A percentile compares a stretch with the other conserved stretches of the same genome.
Conservation (phyloP, 768 basidiomycete genomes). For the Mycena galericulata region DNA sequence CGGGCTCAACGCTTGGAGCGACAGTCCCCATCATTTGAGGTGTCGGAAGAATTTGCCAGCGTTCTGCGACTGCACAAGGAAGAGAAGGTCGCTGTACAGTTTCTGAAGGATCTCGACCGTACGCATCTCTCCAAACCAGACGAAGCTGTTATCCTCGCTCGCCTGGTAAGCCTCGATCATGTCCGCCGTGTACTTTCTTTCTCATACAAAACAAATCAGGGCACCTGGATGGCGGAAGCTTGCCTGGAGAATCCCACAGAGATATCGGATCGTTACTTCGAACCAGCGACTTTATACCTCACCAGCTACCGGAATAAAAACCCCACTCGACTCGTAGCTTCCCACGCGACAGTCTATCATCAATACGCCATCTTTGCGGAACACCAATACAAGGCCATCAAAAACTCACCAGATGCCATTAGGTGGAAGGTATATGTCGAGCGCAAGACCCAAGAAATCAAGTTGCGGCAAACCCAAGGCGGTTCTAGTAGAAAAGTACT, state of each 20-base stretch:
- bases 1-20: constrained; percentile 75
- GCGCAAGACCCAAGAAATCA: constrained; percentile 80
- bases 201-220: constrained; percentile 58
- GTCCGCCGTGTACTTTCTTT: not conserved
- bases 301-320: constrained; percentile 31
- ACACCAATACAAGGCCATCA: constrained; percentile 80
- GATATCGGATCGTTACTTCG: constrained; percentile 79
- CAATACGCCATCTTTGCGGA: constrained; percentile 93
- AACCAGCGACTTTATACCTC: constrained; percentile 61
- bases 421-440: constrained; percentile 79
- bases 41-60: constrained; percentile 86
- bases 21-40: constrained; percentile 54
- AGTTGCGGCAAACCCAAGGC: constrained; percentile 52
- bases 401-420: constrained; percentile 75
- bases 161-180: constrained; percentile 62
- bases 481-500: constrained; percentile 33
- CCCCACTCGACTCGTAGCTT: constrained; percentile 33
- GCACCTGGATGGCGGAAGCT: constrained; percentile 91
- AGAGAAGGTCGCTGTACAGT: constrained; percentile 84
- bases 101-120: constrained; percentile 60
- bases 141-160: constrained; percentile 65
- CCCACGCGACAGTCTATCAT: constrained; percentile 73
- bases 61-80: constrained; percentile 93
- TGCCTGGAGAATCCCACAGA: constrained; percentile 82
- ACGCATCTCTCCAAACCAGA: constrained; percentile 32